Conservation (phyloP, 257 asterid species). For the Vinca minor region DNA sequence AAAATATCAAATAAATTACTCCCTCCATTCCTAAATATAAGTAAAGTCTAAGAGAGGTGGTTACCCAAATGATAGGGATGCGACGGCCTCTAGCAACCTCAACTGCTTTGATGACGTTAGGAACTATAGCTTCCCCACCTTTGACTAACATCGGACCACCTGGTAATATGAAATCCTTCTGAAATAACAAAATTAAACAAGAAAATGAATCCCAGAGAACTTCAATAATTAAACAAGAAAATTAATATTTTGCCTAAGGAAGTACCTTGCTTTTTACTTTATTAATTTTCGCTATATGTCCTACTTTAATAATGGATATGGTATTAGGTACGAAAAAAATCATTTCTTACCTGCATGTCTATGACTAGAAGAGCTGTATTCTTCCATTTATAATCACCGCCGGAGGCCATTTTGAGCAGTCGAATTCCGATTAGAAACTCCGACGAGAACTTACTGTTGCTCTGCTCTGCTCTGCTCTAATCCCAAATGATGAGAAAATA, state of each 20-base stretch:
- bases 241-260: no score
- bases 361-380: slow-evolving; percentile 72
- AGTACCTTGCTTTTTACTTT: no score
- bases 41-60: not conserved
- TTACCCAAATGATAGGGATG: slow-evolving; percentile 75
- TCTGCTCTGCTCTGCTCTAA: no score
- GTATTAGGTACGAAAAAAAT: not conserved
- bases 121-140: slow-evolving; percentile 64
- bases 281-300: no score
- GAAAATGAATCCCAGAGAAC: not conserved
- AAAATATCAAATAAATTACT: no score
- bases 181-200: slow-evolving; percentile 9
- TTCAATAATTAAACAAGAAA: no score
- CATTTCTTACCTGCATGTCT: slow-evolving; percentile 67
- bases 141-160: slow-evolving; percentile 54
- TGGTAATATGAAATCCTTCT: slow-evolving; percentile 73
- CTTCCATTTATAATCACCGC: slow-evolving; percentile 41
- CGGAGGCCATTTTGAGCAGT: slow-evolving; percentile 48
- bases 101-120: slow-evolving; percentile 55
- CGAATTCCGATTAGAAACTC: no score
- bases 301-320: no score
- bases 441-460: no score
- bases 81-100: slow-evolving; percentile 64
- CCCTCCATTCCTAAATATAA: no score
- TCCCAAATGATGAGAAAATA: no score